Evolutionary conservation across 306 rosid genomes (phyloP).

Genomic region (Pterocarpus santalinus): DNA sequence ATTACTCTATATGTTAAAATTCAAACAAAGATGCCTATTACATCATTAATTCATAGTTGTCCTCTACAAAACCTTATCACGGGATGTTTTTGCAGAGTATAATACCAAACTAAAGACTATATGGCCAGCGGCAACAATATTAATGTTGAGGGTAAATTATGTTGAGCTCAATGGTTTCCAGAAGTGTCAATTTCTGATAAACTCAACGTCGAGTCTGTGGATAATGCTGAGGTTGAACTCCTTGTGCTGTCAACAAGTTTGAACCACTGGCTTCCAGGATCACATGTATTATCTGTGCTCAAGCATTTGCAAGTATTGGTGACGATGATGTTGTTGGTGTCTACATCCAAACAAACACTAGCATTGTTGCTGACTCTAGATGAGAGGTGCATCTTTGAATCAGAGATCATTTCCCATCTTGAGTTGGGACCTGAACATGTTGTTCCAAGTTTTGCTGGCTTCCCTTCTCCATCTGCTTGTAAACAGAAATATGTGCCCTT

Average conservation of each 20-base stretch:
- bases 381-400: conserved; percentile 74
- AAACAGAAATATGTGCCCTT: conserved; percentile 77
- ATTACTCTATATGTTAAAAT: no score
- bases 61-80: no score
- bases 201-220: conserved; percentile 35
- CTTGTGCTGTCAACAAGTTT: conserved; percentile 71
- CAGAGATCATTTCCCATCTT: conserved; percentile 72
- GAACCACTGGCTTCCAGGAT: conserved; percentile 87
- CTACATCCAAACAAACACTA: conserved; percentile 70
- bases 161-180: not conserved
- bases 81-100: no score
- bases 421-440: conserved; percentile 54
- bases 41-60: no score
- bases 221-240: conserved; percentile 26
- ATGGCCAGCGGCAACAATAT: not conserved
- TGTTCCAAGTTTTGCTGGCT: conserved; percentile 57
- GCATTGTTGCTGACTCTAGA: conserved; percentile 44
- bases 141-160: not conserved
- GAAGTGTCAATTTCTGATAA: not conserved
- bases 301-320: conserved; percentile 78
- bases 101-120: no score
- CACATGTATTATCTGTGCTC: conserved; percentile 56
- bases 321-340: conserved; percentile 60
- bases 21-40: no score
- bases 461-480: conserved; percentile 57